A percentile compares a stretch with the other conserved stretches of the same genome.
These are phyloP conservation scores for Melanogaster broomeanus DNA, from an alignment of 768 basidiomycete species.

Conservation along the genomic window DNA sequence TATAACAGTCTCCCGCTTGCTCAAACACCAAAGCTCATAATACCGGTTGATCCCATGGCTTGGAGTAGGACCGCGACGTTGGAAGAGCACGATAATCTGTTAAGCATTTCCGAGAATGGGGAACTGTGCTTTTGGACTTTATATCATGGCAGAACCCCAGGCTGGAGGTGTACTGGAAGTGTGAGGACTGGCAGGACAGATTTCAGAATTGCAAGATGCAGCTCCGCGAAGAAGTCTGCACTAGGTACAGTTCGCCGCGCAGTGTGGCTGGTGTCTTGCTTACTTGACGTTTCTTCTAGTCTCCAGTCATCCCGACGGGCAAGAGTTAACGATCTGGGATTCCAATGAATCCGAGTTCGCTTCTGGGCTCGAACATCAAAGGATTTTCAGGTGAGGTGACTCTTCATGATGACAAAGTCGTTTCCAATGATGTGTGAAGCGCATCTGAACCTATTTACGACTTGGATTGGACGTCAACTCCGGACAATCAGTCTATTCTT, in stretches of 20 bases:
- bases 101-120: conserved; percentile 76
- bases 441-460: conserved; percentile 67
- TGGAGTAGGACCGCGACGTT: conserved; percentile 58
- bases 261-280: conserved; percentile 1
- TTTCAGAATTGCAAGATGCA: conserved; percentile 77
- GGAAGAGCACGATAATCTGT: conserved; percentile 67
- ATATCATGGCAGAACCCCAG: conserved; percentile 37
- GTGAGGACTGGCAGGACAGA: conserved; percentile 70
- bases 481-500: conserved; percentile 86
- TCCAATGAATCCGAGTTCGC: conserved; percentile 93
- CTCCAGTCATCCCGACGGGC: conserved; percentile 55
- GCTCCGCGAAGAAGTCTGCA: conserved; percentile 89
- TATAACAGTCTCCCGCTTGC: conserved; percentile 54
- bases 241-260: conserved; percentile 56
- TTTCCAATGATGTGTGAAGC: conserved; percentile 10
- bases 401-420: neutral
- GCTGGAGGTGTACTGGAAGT: conserved; percentile 70
- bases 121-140: conserved; percentile 88
- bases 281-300: conserved; percentile 43
- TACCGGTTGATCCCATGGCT: conserved; percentile 88
- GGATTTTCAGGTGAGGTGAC: conserved; percentile 54
- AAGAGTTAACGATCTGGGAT: conserved; percentile 95
- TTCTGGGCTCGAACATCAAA: conserved; percentile 79
- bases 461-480: conserved; percentile 92
- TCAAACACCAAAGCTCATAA: conserved; percentile 49